Percentiles rank a stretch among this genome's conserved stretches.
These are phyloP conservation scores for Mortierella sp. DNA, from an alignment of 371 early-diverging fungal genomes.

Conservation along the genomic window DNA sequence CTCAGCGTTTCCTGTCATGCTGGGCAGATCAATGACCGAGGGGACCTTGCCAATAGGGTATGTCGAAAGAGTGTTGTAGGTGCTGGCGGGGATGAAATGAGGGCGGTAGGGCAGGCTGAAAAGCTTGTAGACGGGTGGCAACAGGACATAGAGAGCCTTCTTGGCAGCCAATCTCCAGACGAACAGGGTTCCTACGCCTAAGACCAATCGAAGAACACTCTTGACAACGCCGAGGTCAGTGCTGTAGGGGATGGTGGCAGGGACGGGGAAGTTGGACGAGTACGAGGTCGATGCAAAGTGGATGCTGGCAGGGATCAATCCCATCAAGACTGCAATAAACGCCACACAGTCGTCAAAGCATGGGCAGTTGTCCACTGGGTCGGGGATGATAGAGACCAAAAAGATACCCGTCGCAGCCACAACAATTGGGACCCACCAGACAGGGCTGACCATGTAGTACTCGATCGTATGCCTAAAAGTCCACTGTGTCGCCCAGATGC, in stretches of 20 bases:
- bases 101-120: slow-evolving; percentile 72
- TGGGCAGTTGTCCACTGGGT: slow-evolving; percentile 84
- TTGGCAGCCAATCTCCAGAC: slow-evolving; percentile 75
- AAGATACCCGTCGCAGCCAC: slow-evolving; percentile 43
- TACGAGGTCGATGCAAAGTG: slow-evolving; percentile 58
- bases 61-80: slow-evolving; percentile 69
- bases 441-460: slow-evolving; percentile 63
- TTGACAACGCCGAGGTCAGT: slow-evolving; percentile 58
- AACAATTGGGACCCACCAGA: slow-evolving; percentile 63
- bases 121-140: slow-evolving; percentile 75
- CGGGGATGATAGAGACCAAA: slow-evolving; percentile 76
- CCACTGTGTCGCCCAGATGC: slow-evolving; percentile 72
- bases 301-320: slow-evolving; percentile 72
- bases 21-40: slow-evolving; percentile 71
- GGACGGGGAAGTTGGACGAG: slow-evolving; percentile 56
- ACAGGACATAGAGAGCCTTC: slow-evolving; percentile 66
- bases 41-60: slow-evolving; percentile 75
- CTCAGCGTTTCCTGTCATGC: slow-evolving; percentile 62
- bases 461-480: slow-evolving; percentile 65
- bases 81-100: slow-evolving; percentile 61
- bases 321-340: slow-evolving; percentile 79
- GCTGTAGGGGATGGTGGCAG: slow-evolving; percentile 60
- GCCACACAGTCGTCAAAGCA: slow-evolving; percentile 87
- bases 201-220: slow-evolving; percentile 59
- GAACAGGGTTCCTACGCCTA: slow-evolving; percentile 72